A percentile compares a stretch with the other conserved stretches of the same genome.
Evolutionary conservation across 306 rosid species (phyloP).

Genomic region (Castanea mollissima): DNA sequence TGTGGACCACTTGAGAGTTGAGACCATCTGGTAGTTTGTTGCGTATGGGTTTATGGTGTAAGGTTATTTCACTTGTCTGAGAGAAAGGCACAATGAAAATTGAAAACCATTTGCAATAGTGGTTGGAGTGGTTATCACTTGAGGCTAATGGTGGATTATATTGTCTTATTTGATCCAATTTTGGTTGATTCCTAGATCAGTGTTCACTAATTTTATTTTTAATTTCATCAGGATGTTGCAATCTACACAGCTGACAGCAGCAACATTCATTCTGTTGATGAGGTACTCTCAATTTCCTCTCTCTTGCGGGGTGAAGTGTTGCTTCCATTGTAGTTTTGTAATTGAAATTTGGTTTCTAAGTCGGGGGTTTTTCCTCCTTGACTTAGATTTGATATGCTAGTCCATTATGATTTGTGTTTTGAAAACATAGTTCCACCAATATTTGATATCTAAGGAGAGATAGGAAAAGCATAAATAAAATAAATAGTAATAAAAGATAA

Average conservation of each 20-base stretch:
- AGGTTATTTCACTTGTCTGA: background rate
- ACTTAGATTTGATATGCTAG: too few species aligned
- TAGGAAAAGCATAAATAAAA: too few species aligned
- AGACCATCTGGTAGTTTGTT: background rate
- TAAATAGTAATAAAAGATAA: too few species aligned
- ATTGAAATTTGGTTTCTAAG: too few species aligned
- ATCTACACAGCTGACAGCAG: constrained; percentile 77
- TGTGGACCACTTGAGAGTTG: background rate
- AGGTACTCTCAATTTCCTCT: constrained; percentile 51
- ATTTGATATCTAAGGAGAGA: too few species aligned
- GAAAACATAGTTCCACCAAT: too few species aligned
- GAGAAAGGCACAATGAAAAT: background rate
- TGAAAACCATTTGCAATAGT: background rate
- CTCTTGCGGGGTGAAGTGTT: background rate
- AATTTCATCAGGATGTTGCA: constrained; percentile 63
- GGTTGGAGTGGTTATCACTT: background rate
- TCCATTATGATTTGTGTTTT: too few species aligned
- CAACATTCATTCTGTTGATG: constrained; percentile 87
- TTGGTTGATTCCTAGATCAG: background rate
- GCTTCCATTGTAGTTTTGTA: too few species aligned
- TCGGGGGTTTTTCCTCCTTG: too few species aligned
- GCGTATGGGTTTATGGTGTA: too few species aligned
- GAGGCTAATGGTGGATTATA: background rate
- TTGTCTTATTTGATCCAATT: constrained; percentile 4
- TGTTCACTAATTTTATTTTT: background rate